phyloP scores from a whole-genome alignment of 78 protist species.

The Emiliania huxleyi region DNA sequence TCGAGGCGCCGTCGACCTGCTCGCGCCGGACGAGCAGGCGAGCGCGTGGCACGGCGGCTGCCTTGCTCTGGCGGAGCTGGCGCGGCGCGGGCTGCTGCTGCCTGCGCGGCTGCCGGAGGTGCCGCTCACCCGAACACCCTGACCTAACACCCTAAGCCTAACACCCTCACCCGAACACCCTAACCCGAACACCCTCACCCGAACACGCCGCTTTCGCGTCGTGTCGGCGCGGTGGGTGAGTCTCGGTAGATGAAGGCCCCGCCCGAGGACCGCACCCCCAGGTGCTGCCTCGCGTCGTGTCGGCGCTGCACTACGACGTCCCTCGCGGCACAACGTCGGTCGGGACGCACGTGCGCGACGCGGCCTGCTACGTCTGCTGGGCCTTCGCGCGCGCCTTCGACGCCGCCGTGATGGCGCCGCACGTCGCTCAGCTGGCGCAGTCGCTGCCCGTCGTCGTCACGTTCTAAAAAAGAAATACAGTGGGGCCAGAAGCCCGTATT shows the following conservation, averaged over 20 bases:
- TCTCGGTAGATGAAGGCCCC: too few species aligned
- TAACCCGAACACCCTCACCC: too few species aligned
- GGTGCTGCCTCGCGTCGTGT: background rate
- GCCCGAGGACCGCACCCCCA: too few species aligned
- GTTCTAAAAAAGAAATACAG: too few species aligned
- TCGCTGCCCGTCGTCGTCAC: background rate
- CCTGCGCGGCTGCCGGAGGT: background rate
- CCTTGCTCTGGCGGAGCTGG: conserved; percentile 90
- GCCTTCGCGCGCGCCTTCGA: conserved; percentile 94
- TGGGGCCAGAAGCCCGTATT: too few species aligned
- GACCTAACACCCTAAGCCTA: too few species aligned
- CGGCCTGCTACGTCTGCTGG: conserved; percentile 96
- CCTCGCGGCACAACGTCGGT: conserved; percentile 63
- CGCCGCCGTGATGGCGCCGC: conserved; percentile 47
- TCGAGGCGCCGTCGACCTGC: background rate
- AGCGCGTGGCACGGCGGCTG: conserved; percentile 91
- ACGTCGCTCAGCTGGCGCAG: conserved; percentile 48
- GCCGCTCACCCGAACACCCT: too few species aligned
- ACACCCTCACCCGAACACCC: too few species aligned
- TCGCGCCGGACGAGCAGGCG: background rate
- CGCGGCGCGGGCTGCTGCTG: conserved; percentile 31
- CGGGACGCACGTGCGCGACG: conserved; percentile 95
- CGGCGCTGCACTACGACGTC: conserved; percentile 61
- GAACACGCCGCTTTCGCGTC: too few species aligned
- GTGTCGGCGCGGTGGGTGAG: too few species aligned